These are phyloP conservation scores for Noccaea caerulescens DNA, from an alignment of 345 rosid species.

Conservation along the genomic window DNA sequence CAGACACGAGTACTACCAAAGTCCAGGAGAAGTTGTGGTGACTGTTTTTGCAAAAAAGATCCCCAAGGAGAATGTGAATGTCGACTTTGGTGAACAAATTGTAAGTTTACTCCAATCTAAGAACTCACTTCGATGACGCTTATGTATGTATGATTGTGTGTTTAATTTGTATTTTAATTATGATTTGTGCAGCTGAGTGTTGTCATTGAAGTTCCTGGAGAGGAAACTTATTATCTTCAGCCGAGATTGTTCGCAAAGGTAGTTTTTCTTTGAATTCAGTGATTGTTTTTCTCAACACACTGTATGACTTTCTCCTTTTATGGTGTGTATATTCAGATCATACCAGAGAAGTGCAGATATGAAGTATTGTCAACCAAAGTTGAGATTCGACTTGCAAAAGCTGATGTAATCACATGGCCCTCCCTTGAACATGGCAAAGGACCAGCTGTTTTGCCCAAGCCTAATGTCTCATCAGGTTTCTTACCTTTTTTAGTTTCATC, in stretches of 20 bases:
- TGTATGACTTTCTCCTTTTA: background rate
- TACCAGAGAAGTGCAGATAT: slow-evolving; percentile 72
- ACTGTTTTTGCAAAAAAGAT: slow-evolving; percentile 87
- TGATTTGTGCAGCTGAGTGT: slow-evolving; percentile 71
- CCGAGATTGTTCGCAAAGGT: slow-evolving; percentile 95
- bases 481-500: background rate
- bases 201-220: slow-evolving; percentile 66
- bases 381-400: slow-evolving; percentile 86
- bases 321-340: slow-evolving; percentile 53
- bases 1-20: slow-evolving; percentile 92
- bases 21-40: slow-evolving; percentile 86
- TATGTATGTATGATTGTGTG: background rate
- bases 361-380: slow-evolving; percentile 75
- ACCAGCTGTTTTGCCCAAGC: slow-evolving; percentile 48
- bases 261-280: slow-evolving; percentile 6
- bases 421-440: slow-evolving; percentile 75
- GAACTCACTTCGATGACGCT: background rate
- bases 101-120: slow-evolving; percentile 59
- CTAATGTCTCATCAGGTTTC: slow-evolving; percentile 51
- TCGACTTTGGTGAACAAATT: slow-evolving; percentile 89
- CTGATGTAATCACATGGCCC: slow-evolving; percentile 73
- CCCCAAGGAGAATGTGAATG: slow-evolving; percentile 54
- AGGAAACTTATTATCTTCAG: slow-evolving; percentile 75
- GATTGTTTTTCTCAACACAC: background rate
- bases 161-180: background rate